These are phyloP conservation scores for Cercospora sesami DNA, from an alignment of 2,329 filamentous ascomycete species.

Conservation along the genomic window DNA sequence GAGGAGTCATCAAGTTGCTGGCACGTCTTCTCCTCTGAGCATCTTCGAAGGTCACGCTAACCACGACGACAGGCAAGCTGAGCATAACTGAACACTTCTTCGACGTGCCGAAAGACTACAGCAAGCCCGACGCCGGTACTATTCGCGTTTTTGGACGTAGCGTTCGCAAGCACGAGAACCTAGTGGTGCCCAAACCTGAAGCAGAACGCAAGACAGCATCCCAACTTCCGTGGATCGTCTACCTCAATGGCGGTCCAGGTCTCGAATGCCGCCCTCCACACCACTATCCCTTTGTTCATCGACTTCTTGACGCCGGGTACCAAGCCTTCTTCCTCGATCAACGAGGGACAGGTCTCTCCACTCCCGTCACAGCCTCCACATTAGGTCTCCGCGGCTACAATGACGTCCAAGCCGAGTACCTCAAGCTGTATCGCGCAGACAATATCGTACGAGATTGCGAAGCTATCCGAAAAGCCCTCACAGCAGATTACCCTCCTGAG, in stretches of 20 bases:
- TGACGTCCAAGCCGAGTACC: conserved; percentile 72
- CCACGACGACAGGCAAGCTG: conserved; percentile 62
- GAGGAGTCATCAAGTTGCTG: conserved; percentile 47
- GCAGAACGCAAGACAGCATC: conserved; percentile 51
- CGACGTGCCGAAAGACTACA: conserved; percentile 79
- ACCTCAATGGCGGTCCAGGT: conserved; percentile 83
- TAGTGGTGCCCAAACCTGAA: conserved; percentile 54
- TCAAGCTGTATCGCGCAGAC: conserved; percentile 84
- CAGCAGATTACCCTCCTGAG: conserved; percentile 65
- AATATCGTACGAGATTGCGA: conserved; percentile 88
- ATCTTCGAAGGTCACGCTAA: background rate
- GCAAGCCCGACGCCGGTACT: conserved; percentile 58
- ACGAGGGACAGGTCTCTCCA: conserved; percentile 82
- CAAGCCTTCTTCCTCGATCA: conserved; percentile 85
- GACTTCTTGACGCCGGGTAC: conserved; percentile 75
- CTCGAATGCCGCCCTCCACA: conserved; percentile 75
- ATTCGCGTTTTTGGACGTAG: conserved; percentile 78
- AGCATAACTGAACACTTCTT: conserved; percentile 81
- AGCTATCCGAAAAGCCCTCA: conserved; percentile 75
- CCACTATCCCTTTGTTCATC: conserved; percentile 67
- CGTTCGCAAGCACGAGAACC: conserved; percentile 65
- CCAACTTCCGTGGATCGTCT: conserved; percentile 64
- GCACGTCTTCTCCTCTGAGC: conserved; percentile 31
- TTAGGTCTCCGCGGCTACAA: conserved; percentile 64
- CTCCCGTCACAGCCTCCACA: conserved; percentile 72